Conservation (phyloP, 495 filamentous ascomycete genomes). For the Aspergillus kassunensis region DNA sequence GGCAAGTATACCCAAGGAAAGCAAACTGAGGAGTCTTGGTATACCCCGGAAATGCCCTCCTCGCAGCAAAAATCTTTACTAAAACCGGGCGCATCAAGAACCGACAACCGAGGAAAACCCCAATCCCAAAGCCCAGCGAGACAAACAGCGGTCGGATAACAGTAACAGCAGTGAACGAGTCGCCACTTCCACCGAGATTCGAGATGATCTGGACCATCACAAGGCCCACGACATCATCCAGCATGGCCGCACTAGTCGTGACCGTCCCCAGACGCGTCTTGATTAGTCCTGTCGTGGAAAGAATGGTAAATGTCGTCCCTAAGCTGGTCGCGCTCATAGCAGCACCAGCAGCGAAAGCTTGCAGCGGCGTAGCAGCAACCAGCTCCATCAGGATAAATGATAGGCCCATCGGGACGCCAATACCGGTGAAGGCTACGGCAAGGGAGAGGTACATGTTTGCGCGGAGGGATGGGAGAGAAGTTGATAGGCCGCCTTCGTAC, state of each 20-base stretch:
- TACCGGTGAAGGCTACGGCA: constrained; percentile 59
- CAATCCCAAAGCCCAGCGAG: constrained; percentile 52
- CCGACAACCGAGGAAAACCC: constrained; percentile 41
- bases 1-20: constrained; percentile 35
- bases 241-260: constrained; percentile 67
- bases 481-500: constrained; percentile 69
- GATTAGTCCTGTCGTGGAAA: constrained; percentile 53
- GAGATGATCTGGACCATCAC: constrained; percentile 70
- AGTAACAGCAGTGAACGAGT: constrained; percentile 37
- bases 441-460: constrained; percentile 58
- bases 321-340: constrained; percentile 73
- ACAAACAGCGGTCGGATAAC: constrained; percentile 58
- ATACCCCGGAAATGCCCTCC: constrained; percentile 13
- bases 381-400: constrained; percentile 55
- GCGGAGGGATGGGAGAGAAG: constrained; percentile 53
- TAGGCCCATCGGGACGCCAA: constrained; percentile 61
- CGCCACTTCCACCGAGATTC: constrained; percentile 36
- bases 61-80: not conserved
- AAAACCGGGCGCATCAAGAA: constrained; percentile 42
- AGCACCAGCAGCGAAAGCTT: constrained; percentile 72
- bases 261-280: constrained; percentile 65
- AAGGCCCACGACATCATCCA: constrained; percentile 81
- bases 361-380: constrained; percentile 44
- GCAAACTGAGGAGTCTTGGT: constrained; percentile 24
- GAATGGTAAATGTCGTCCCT: constrained; percentile 74